phyloP scores from a whole-genome alignment of 108 stramenopile species.

The Schizochytrium sp. region DNA sequence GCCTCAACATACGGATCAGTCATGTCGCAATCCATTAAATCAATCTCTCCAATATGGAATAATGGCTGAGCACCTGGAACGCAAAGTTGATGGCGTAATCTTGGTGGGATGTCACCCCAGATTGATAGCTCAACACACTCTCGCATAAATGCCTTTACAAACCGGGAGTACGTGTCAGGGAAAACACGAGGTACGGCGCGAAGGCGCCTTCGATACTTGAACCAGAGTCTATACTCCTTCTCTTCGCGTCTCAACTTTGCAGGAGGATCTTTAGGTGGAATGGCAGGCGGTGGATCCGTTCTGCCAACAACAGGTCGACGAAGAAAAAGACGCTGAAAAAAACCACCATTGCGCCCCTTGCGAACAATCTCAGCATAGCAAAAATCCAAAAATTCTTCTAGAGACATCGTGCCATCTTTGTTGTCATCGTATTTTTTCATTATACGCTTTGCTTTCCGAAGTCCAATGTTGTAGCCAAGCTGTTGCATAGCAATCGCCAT shows the following conservation, averaged over 20 bases:
- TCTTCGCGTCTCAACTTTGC: conserved; percentile 46
- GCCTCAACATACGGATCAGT: neutral
- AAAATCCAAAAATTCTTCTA: conserved; percentile 54
- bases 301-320: neutral
- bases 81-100: neutral
- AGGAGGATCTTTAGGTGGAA: conserved; percentile 4
- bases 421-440: conserved; percentile 23
- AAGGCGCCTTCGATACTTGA: neutral
- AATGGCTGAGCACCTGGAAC: conserved; percentile 56
- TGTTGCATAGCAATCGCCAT: conserved; percentile 55
- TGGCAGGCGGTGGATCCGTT: conserved; percentile 33
- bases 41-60: conserved; percentile 54
- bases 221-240: conserved; percentile 11
- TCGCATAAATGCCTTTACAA: conserved; percentile 23
- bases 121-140: conserved; percentile 36
- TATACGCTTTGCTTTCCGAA: neutral
- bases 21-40: conserved; percentile 34
- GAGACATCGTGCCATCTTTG: neutral
- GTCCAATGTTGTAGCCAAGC: neutral
- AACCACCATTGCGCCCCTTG: neutral
- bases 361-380: conserved; percentile 30
- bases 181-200: conserved; percentile 1
- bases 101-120: neutral
- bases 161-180: conserved; percentile 34
- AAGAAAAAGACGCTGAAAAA: neutral